Base-by-base conservation (phyloP, 1,139 yeast species). In the Geotrichum cucujoidarum region DNA sequence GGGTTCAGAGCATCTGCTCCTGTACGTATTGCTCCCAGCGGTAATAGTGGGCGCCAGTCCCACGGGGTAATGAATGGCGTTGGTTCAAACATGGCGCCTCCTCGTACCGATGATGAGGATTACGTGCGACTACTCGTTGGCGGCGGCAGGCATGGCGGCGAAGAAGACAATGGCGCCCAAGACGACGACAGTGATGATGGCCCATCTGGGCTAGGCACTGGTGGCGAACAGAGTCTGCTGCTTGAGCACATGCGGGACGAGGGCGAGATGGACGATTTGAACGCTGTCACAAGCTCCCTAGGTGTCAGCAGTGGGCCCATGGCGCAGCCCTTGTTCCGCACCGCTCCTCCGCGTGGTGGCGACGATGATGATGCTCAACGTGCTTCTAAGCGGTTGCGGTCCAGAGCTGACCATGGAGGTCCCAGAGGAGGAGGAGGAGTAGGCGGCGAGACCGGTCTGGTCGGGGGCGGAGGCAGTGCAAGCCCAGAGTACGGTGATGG, bases 191-290 rank as follows among this genome's bases (percentile, higher is more conserved):
- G 8, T 2, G 37, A 4, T 17, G 37, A 10, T 11, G 27, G 27
- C 10, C 27, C 27, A 11, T n/a, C n/a, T 11, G 21, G 21, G 10
- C 24, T 4, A 3, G n/a, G 25, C 20, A 30, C 18, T 33, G 34
- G 30, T 34, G 31, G 11, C 29, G 34, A 3, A 14, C 52, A 49
- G 38, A 45, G 45, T n/a, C 21, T 49, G 13, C 22, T 49, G 25
- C 43, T 49, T n/a, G 45, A 33, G 31, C 52, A 49, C 30, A 49
- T 49, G 52, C 38, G 43, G 21, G 44, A 45, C 10, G 52, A 49
- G 36, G 40, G 39, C 14, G 52, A 49, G 25, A 46, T 49, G 52
- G 52, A 49, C 30, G 52, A 49, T 34, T 47, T 49, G 10, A 49
- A 45, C 35, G 52, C 45, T n/a, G 52, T 49, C 5, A 49, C 52